phyloP scores from a whole-genome alignment of 106 monocot genomes.

The Apostasia ramifera region DNA sequence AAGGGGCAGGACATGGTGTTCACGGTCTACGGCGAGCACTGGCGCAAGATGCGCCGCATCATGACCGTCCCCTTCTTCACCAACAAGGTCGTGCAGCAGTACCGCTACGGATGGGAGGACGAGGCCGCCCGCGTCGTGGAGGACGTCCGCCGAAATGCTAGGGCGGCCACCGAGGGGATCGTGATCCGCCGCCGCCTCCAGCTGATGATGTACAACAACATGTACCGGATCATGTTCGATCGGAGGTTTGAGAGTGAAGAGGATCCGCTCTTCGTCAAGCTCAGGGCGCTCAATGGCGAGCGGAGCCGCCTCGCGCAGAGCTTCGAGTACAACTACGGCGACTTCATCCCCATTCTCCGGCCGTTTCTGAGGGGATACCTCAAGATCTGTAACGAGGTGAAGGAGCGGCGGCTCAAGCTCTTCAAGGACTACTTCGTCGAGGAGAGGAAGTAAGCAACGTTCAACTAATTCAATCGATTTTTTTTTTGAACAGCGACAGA shows the following conservation, averaged over 20 bases:
- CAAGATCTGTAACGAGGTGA: constrained; percentile 57
- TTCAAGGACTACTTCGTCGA: constrained; percentile 70
- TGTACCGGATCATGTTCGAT: constrained; percentile 83
- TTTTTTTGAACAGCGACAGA: no score
- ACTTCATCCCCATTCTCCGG: constrained; percentile 68
- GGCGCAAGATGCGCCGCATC: constrained; percentile 88
- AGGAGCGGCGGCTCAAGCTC: constrained; percentile 37
- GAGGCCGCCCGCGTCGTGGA: constrained; percentile 57
- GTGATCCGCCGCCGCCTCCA: constrained; percentile 50
- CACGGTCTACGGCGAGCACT: constrained; percentile 86
- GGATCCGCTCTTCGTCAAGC: constrained; percentile 52
- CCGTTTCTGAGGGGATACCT: constrained; percentile 63
- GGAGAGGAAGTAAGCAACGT: constrained; percentile 49
- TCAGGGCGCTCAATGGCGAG: constrained; percentile 58
- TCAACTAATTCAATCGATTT: no score
- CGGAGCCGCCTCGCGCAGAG: constrained; percentile 67
- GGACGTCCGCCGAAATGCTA: constrained; percentile 37
- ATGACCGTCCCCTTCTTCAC: constrained; percentile 93
- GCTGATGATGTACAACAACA: constrained; percentile 84
- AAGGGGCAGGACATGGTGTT: constrained; percentile 90
- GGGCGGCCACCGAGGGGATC: constrained; percentile 44
- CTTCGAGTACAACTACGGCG: constrained; percentile 81
- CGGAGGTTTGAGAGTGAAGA: constrained; percentile 47
- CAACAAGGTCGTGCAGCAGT: constrained; percentile 77
- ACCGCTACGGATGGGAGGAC: constrained; percentile 56